Base-by-base conservation (phyloP, 2,329 filamentous ascomycete species). In the Pseudogymnoascus sp. region DNA sequence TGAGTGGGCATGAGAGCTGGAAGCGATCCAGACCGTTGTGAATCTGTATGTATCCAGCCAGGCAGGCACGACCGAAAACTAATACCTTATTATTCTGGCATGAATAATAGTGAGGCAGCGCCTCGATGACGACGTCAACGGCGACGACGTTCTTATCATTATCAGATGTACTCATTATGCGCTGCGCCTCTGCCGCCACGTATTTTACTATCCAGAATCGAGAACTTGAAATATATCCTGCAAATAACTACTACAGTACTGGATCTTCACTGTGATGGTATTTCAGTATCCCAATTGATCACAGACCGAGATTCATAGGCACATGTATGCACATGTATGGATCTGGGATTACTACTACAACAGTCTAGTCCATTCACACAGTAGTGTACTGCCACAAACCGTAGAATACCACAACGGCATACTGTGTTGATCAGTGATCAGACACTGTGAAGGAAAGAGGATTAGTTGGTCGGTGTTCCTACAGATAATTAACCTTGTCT, bases 21-120 rank as follows among this genome's bases (percentile, higher is more conserved):
- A 34, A 56, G 25, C 49, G 49, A 56, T 56, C 49, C 49, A 34
- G 49, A 56, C 49, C 49, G 14, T 56, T 11, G 28, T 56, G 49
- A 56, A 25, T 16, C 28, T 56, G 49, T 34, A 21, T 12, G 49
- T 56, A 56, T 56, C 49, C 49, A 56, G 49, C 49, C 49, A 56
- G 49, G 49, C 49, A 56, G 49, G 49, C 49, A 56, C 49, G 14
- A 11, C 43, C 9, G 28, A 23, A 34, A 34, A 56, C 16, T 21
- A 56, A 11, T 56, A 56, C 49, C 49, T 56, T 56, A 36, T 21
- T 56, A 56, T 56, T 56, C n/a, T 18, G 49, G 49, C 49, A 56
- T 25, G 28, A 56, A 56, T 56, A 56, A 56, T 56, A 38, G n/a
- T 8, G 49, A 56, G 28, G 49, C 25, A 56, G 49, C n/a, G n/a